These are phyloP conservation scores for Closterium sp. DNA, from an alignment of 139 green algal species.

Conservation along the genomic window DNA sequence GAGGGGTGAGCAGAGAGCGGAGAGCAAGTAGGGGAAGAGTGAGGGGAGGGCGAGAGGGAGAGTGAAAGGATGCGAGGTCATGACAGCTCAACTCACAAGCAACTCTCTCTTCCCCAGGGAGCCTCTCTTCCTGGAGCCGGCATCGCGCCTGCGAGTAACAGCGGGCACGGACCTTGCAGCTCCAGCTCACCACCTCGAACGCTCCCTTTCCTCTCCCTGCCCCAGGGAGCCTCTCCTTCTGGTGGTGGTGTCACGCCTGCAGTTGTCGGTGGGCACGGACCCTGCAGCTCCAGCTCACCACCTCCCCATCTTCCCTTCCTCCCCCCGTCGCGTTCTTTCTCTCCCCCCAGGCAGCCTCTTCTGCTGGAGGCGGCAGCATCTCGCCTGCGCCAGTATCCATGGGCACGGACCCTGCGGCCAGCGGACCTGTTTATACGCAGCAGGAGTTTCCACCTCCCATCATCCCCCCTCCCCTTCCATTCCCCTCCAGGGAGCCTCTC, in stretches of 20 bases:
- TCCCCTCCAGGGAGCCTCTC: constrained; percentile 44
- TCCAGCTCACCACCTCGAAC: too few species aligned
- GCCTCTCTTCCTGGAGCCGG: constrained; percentile 66
- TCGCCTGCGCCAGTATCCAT: constrained; percentile 73
- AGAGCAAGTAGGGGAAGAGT: background rate
- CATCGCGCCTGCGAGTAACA: constrained; percentile 71
- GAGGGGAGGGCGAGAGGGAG: background rate
- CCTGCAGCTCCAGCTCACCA: too few species aligned
- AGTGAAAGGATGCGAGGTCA: background rate
- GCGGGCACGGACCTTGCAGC: constrained; percentile 71
- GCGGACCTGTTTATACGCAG: constrained; percentile 72
- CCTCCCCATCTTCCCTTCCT: too few species aligned
- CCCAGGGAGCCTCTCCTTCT: constrained; percentile 60
- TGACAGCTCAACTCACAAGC: too few species aligned
- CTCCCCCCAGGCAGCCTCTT: constrained; percentile 46
- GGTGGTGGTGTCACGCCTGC: constrained; percentile 68
- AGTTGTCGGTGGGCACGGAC: constrained; percentile 76
- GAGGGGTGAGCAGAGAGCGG: background rate
- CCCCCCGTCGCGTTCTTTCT: too few species aligned
- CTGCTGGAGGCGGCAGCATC: constrained; percentile 72
- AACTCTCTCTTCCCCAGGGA: too few species aligned
- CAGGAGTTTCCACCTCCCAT: background rate
- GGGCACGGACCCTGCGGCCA: constrained; percentile 72
- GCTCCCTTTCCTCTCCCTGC: too few species aligned
- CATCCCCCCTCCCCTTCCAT: too few species aligned